Conservation (phyloP, 2,329 filamentous ascomycete species). For the Apiospora rasikravindrae region DNA sequence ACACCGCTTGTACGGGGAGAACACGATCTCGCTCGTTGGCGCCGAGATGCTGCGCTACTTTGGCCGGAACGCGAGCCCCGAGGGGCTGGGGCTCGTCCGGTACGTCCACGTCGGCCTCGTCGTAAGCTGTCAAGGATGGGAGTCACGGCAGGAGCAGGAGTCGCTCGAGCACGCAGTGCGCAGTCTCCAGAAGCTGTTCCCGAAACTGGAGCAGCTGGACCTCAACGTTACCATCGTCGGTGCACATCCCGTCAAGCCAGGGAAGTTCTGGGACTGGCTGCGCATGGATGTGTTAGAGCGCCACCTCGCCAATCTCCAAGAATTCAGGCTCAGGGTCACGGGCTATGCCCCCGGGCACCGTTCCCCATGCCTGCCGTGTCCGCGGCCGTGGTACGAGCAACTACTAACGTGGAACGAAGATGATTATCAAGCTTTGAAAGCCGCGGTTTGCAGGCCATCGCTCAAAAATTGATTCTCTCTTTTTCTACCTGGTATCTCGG, state of each 20-base stretch:
- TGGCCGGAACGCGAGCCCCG: conserved; percentile 29
- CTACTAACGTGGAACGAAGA: neutral
- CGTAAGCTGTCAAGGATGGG: conserved; percentile 21
- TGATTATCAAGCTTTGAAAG: conserved; percentile 8
- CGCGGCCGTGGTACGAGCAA: neutral
- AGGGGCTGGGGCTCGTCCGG: conserved; percentile 26
- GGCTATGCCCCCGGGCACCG: conserved; percentile 6
- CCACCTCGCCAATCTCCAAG: conserved; percentile 26
- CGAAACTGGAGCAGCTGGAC: conserved; percentile 27
- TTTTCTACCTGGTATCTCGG: neutral
- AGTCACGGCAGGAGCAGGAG: conserved; percentile 20
- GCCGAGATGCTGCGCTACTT: conserved; percentile 29
- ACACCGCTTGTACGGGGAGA: conserved; percentile 26
- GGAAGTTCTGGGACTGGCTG: conserved; percentile 28
- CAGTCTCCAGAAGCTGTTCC: conserved; percentile 21
- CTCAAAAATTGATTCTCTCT: neutral
- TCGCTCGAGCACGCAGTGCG: conserved; percentile 20
- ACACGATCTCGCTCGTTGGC: conserved; percentile 29
- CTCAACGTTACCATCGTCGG: conserved; percentile 26
- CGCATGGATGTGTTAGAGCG: conserved; percentile 24
- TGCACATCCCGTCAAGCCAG: conserved; percentile 26
- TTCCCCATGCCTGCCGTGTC: neutral
- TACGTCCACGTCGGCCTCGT: conserved; percentile 26
- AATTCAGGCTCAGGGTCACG: conserved; percentile 27
- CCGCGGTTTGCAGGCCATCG: neutral